Conservation (phyloP, 2,329 filamentous ascomycete species). For the Blastomyces percursus region DNA sequence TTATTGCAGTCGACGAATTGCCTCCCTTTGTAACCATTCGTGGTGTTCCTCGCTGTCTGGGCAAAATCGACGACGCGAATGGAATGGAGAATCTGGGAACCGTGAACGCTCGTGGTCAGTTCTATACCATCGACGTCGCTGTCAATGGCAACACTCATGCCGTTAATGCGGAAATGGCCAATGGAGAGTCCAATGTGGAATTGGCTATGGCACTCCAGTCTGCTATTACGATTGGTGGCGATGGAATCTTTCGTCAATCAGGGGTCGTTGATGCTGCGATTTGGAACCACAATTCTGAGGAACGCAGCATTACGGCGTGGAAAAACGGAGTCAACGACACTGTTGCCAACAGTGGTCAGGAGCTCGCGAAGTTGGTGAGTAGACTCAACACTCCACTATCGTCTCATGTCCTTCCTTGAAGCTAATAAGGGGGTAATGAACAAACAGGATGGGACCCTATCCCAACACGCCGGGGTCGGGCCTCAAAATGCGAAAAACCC, state of each 20-base stretch:
- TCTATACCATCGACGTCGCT: conserved; percentile 27
- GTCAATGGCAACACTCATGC: neutral
- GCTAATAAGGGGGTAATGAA: neutral
- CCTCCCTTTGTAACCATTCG: conserved; percentile 28
- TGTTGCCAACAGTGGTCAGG: neutral
- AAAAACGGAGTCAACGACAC: neutral
- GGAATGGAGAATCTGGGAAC: conserved; percentile 30
- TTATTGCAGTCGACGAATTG: conserved; percentile 38
- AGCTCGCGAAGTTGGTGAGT: neutral
- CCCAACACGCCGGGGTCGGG: too few species aligned
- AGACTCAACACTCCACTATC: neutral
- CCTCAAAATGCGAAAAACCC: neutral
- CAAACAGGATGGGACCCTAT: neutral
- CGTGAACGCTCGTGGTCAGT: conserved; percentile 21
- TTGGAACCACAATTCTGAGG: neutral
- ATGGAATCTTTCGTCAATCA: neutral
- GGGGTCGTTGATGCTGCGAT: neutral
- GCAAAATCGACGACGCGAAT: conserved; percentile 33
- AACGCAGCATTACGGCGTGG: neutral
- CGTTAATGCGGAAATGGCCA: neutral
- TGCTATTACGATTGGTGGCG: neutral
- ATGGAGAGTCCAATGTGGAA: neutral
- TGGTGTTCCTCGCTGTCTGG: conserved; percentile 28
- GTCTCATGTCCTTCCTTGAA: neutral
- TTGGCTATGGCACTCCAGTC: neutral